Percentiles rank a stretch among this genome's conserved stretches.
Evolutionary conservation across 2,329 filamentous ascomycete species (phyloP).

Genomic region (Pseudogymnoascus sp.): DNA sequence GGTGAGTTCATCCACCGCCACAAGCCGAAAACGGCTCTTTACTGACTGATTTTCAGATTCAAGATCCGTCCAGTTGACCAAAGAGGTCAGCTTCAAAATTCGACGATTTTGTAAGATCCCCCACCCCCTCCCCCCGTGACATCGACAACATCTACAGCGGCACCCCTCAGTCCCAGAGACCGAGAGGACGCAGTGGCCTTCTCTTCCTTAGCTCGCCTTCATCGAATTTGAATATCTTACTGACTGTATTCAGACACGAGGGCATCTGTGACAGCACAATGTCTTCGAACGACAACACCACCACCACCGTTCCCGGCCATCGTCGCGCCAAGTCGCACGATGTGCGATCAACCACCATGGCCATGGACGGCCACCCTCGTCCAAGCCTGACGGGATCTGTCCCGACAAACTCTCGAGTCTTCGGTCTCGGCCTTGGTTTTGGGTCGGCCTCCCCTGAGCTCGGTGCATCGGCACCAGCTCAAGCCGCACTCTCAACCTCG

Average conservation of each 20-base stretch:
- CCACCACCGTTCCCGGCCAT: background rate
- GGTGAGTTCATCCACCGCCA: background rate
- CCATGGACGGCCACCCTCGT: background rate
- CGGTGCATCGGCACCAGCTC: background rate
- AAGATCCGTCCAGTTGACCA: background rate
- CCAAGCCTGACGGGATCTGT: background rate
- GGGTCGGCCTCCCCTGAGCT: background rate
- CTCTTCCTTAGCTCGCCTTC: background rate
- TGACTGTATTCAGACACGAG: background rate
- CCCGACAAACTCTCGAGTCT: background rate
- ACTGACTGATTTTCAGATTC: background rate
- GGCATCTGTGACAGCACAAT: background rate
- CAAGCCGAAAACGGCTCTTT: background rate
- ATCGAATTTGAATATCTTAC: background rate
- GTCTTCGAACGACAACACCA: conserved; percentile 6
- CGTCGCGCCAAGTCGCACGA: conserved; percentile 8
- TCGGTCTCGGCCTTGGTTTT: background rate
- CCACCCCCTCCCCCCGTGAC: no score
- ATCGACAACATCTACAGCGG: no score
- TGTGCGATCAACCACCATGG: background rate
- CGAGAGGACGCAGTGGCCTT: background rate
- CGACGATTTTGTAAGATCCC: background rate
- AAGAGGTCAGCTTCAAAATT: background rate
- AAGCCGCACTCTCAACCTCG: background rate
- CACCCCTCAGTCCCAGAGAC: background rate